Evolutionary conservation across 331 rosid genomes (phyloP).

Genomic region (Pyrus hybrid): DNA sequence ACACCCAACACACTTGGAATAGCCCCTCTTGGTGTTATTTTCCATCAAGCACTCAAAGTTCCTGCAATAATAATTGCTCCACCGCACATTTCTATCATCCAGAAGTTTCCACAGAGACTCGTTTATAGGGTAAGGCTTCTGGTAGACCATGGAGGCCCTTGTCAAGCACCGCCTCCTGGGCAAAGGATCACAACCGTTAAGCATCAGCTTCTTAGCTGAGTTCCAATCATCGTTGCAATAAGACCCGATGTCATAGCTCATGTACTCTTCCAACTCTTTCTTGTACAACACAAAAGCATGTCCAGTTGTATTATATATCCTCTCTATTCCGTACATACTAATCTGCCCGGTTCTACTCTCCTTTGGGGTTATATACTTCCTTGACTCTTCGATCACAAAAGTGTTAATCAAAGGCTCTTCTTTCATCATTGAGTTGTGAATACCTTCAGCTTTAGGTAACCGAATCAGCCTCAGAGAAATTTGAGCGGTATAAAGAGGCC

Average conservation of each 20-base stretch:
- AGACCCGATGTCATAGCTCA: constrained; percentile 88
- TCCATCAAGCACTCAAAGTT: constrained; percentile 62
- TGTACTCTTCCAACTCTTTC: constrained; percentile 65
- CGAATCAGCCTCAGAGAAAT: constrained; percentile 60
- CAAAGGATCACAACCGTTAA: constrained; percentile 85
- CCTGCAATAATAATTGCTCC: constrained; percentile 79
- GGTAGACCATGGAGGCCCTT: constrained; percentile 69
- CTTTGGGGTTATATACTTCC: constrained; percentile 84
- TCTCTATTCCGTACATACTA: constrained; percentile 50
- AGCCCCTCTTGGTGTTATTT: constrained; percentile 67
- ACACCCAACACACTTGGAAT: constrained; percentile 66
- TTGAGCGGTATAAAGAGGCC: constrained; percentile 66
- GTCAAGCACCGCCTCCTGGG: constrained; percentile 78
- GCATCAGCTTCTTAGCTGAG: constrained; percentile 75
- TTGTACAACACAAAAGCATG: constrained; percentile 69
- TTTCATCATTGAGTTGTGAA: constrained; percentile 28
- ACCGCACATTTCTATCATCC: constrained; percentile 68
- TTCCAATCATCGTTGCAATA: constrained; percentile 93
- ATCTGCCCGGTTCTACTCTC: constrained; percentile 52
- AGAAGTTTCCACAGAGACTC: constrained; percentile 79
- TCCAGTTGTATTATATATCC: constrained; percentile 69
- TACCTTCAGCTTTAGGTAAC: constrained; percentile 44
- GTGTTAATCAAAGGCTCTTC: constrained; percentile 72
- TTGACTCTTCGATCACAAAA: constrained; percentile 67
- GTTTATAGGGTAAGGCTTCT: constrained; percentile 59